phyloP scores from a whole-genome alignment of 2,329 filamentous ascomycete species.

The Epichloe elymi region DNA sequence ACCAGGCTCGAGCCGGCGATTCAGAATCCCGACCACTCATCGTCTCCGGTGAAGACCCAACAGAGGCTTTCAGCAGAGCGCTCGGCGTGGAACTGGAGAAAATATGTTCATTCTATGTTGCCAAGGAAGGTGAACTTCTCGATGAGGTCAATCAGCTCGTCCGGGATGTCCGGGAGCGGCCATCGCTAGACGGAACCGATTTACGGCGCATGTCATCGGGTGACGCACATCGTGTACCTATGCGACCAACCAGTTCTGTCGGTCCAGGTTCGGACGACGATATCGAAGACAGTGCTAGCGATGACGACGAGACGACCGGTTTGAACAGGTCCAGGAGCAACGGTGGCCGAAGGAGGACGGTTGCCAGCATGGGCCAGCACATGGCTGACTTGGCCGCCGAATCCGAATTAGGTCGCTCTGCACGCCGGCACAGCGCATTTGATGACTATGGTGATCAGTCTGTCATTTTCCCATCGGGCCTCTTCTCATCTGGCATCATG shows the following conservation, averaged over 20 bases:
- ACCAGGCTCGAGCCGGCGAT: constrained; percentile 53
- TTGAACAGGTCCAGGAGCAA: constrained; percentile 32
- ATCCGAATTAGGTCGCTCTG: constrained; percentile 42
- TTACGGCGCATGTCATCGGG: constrained; percentile 19
- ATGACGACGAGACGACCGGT: constrained; percentile 46
- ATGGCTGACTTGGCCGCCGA: constrained; percentile 49
- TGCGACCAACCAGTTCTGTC: constrained; percentile 21
- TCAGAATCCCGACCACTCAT: constrained; percentile 79
- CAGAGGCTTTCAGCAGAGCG: constrained; percentile 67
- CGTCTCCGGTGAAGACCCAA: constrained; percentile 60
- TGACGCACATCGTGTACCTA: constrained; percentile 12
- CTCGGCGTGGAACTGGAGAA: constrained; percentile 88
- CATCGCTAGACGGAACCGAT: constrained; percentile 32
- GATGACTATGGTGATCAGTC: constrained; percentile 71
- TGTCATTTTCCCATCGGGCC: constrained; percentile 47
- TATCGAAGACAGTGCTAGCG: constrained; percentile 44
- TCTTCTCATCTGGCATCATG: constrained; percentile 59
- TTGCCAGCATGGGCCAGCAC: constrained; percentile 23
- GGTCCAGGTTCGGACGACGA: constrained; percentile 41
- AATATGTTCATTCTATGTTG: constrained; percentile 76
- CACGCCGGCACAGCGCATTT: constrained; percentile 51
- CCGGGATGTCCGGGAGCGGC: constrained; percentile 56
- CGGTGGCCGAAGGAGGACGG: constrained; percentile 25
- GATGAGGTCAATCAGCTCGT: constrained; percentile 69
- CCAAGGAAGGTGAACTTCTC: constrained; percentile 80